Base-by-base conservation (phyloP, 2,329 filamentous ascomycete genomes). In the Diaporthe sp. region DNA sequence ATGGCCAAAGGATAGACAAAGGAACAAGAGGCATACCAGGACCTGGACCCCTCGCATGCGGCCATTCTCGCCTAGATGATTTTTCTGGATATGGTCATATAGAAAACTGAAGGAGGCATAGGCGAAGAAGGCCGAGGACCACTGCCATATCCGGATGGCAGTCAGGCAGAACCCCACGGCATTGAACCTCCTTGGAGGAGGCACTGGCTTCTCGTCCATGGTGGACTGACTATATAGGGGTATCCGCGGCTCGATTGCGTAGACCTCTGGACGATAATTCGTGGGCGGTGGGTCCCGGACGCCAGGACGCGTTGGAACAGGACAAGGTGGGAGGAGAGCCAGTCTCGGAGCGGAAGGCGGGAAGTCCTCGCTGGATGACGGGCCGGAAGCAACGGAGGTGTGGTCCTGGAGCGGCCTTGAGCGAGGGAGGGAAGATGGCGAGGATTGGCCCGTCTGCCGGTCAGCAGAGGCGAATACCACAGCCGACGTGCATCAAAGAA, bases 101-200 rank as follows among this genome's bases (percentile, higher is more conserved):
- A 76, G 67, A 4, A 76, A 45, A 40, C 58, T 71, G 52, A 76
- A 75, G 54, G 75, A 77, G 73, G 67, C 72, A 69, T 71, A 76
- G 47, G 77, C 76, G 68, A 77, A 74, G 52, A 92, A 74, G 13
- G 78, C 77, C 25, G 77, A 79, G 54, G 64, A 66, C 55, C 76
- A 77, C 55, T 80, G 79, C 71, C 77, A 78, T n/a, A 78, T 55
- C 17, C 79, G 74, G 64, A 79, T 60, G 17, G 58, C 68, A 1
- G 76, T 71, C 25, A 77, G 60, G 64, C 74, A 69, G 28, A 78
- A 70, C 57, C 58, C 76, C 19, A 77, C 72, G 58, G 75, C 77
- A 47, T 76, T 74, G 76, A 30, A 68, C 74, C 52, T 74, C 47
- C 54, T 72, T 22, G 64, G 40, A 35, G 70, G 45, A 28, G 64